phyloP scores from a whole-genome alignment of 2,329 filamentous ascomycete species.

The Colletotrichum karsti region DNA sequence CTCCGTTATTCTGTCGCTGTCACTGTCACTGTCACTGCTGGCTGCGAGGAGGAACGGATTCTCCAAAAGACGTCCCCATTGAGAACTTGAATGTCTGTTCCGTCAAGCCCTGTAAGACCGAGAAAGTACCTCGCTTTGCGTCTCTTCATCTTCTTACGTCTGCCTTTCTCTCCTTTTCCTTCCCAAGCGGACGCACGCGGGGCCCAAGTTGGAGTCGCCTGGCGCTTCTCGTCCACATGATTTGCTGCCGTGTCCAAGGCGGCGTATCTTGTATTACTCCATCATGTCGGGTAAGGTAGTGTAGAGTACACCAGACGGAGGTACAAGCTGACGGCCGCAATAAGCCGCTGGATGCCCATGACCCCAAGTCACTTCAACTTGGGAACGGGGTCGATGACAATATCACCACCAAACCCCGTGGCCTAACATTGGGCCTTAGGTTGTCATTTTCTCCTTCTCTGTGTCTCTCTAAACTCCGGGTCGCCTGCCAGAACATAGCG shows the following conservation, averaged over 20 bases:
- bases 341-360: neutral
- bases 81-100: neutral
- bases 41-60: slow-evolving; percentile 5
- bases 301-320: slow-evolving; percentile 1
- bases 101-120: neutral
- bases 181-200: slow-evolving; percentile 11
- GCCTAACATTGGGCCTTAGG: neutral
- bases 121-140: too few species aligned
- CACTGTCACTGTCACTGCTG: too few species aligned
- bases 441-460: neutral
- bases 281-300: neutral
- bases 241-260: slow-evolving; percentile 9
- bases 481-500: neutral
- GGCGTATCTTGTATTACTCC: slow-evolving; percentile 10
- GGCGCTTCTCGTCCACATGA: slow-evolving; percentile 22
- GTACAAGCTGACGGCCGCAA: slow-evolving; percentile 16
- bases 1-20: neutral
- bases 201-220: slow-evolving; percentile 17
- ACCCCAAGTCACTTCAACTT: neutral
- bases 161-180: neutral
- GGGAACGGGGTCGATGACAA: slow-evolving; percentile 12
- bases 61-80: slow-evolving; percentile 1
- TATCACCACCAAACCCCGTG: slow-evolving; percentile 17
- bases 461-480: neutral
- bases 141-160: neutral